Evolutionary conservation across 1,139 yeast species (phyloP), one percentile per base, ranked within the genome.

Genomic region (Chernovozyma sophiae-reginae): DNA sequence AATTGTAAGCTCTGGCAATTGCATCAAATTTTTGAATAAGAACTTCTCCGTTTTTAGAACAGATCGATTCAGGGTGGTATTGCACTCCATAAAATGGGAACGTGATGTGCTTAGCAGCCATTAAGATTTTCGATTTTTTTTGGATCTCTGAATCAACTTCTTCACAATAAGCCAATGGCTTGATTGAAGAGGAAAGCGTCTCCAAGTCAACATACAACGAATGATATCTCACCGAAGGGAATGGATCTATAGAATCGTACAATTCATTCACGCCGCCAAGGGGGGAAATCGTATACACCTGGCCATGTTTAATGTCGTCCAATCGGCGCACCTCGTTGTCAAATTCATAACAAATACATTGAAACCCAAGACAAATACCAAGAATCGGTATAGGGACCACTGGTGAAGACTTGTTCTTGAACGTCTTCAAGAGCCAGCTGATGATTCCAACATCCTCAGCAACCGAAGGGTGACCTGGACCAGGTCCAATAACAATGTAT

Each of bases 301-400:
- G 96, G 3, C 99, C 99, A 53, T 94, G 99, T 44, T 79, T 79
- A 11, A 90, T 82, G 3, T 72, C 62, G 1, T 62, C 56, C 38
- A 89, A 65, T 37, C 76, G 69, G 15, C 55, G 56, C 3, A 90
- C 77, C 4, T 56, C 43, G 38, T 78, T 77, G 8, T 90, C 95
- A 50, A 71, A 71, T n/a, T 74, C 74, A 31, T 72, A 61, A 48
- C 95, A 86, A 48, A 94, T 60, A 32, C 87, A 75, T 55, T 94
- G 99, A 54, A 89, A 86, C 1, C 99, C 99, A 14, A 94, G 65
- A 52, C 99, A 94, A 5, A 94, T 84, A 0, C 99, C 99, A 35
- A 94, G 62, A 0, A 89, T 72, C 0, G 98, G 97, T 4, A 25
- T n/a, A 2, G 29, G 23, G 8, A 12, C 8, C 7, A 17, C 12